Evolutionary conservation across 345 rosid genomes (phyloP).

Genomic region (Aquilaria malaccensis): DNA sequence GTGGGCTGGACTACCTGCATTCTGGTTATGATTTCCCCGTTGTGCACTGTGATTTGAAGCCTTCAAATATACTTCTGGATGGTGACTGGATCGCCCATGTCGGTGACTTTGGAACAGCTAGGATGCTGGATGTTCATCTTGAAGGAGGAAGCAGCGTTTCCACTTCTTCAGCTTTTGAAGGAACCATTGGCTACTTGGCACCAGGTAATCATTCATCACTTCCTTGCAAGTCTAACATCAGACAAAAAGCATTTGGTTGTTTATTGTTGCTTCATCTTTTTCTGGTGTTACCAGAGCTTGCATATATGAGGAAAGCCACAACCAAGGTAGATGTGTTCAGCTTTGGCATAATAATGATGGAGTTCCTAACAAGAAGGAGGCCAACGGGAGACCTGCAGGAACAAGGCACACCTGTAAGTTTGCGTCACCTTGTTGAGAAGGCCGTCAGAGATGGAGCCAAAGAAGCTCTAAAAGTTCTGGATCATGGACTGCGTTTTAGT

Average conservation of each 20-base stretch:
- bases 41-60: conserved; percentile 87
- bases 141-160: conserved; percentile 42
- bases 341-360: conserved; percentile 69
- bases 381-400: conserved; percentile 60
- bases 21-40: conserved; percentile 66
- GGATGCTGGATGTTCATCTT: conserved; percentile 54
- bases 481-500: conserved; percentile 24
- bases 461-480: conserved; percentile 39
- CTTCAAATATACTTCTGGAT: conserved; percentile 72
- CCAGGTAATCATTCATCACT: conserved; percentile 48
- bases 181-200: conserved; percentile 91
- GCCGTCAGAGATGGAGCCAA: conserved; percentile 32
- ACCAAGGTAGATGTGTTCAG: conserved; percentile 85
- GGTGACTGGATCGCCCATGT: conserved; percentile 60
- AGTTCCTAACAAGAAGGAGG: conserved; percentile 59
- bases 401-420: conserved; percentile 30
- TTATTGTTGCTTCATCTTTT: neutral
- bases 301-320: conserved; percentile 72
- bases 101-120: conserved; percentile 96
- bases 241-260: no score
- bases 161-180: conserved; percentile 58
- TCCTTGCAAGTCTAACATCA: neutral
- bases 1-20: conserved; percentile 70
- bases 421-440: conserved; percentile 47
- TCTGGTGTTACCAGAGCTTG: conserved; percentile 46